Evolutionary conservation across 2,329 filamentous ascomycete genomes (phyloP).

Genomic region (Fusarium sp.): DNA sequence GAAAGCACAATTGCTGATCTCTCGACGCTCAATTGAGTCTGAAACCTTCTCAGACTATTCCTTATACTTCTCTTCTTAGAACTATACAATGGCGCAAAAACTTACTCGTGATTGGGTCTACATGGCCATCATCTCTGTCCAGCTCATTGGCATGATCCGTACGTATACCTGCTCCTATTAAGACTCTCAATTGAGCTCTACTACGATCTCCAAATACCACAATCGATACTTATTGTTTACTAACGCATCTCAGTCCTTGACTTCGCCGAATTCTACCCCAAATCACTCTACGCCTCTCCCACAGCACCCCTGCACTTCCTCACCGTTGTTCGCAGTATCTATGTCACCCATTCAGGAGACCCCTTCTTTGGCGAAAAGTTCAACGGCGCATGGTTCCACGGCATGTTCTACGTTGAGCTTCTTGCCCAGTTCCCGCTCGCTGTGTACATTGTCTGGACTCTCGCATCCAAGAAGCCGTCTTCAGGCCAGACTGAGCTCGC

Average conservation of each 20-base stretch:
- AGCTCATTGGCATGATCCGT: conserved; percentile 58
- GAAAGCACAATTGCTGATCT: too few species aligned
- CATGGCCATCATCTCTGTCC: conserved; percentile 52
- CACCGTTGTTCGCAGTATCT: conserved; percentile 61
- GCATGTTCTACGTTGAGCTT: conserved; percentile 66
- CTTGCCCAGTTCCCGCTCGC: conserved; percentile 66
- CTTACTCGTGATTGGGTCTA: conserved; percentile 55
- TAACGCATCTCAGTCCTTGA: conserved; percentile 63
- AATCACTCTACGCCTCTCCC: conserved; percentile 58
- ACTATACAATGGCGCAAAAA: conserved; percentile 46
- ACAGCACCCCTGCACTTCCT: conserved; percentile 65
- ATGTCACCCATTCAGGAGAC: conserved; percentile 66
- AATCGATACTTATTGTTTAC: neutral
- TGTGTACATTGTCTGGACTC: conserved; percentile 61
- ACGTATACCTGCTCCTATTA: conserved; percentile 10
- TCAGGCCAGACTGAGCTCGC: conserved; percentile 63
- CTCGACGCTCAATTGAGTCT: neutral
- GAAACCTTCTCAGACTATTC: neutral
- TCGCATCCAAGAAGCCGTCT: conserved; percentile 55
- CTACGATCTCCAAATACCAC: neutral
- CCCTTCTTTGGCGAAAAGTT: conserved; percentile 63
- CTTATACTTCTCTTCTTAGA: accelerated
- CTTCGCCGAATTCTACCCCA: conserved; percentile 67
- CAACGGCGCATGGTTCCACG: conserved; percentile 65
- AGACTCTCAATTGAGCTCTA: neutral